Evolutionary conservation across 768 basidiomycete genomes (phyloP).

Genomic region (Tricholoma saponaceum): DNA sequence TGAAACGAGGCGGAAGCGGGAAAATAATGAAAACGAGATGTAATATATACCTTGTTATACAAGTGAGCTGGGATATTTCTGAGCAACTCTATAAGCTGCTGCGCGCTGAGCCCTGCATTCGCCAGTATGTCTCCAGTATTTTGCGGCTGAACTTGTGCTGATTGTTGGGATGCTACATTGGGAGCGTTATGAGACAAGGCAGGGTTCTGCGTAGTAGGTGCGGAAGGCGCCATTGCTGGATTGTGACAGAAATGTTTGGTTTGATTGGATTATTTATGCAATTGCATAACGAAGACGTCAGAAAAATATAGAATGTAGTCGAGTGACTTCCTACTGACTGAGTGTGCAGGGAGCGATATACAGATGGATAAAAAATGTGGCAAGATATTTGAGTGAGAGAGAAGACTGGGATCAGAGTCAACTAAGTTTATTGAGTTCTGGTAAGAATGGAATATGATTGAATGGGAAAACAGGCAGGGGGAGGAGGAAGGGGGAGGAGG

Average conservation of each 20-base stretch:
- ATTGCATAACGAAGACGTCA: background rate
- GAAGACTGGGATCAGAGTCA: background rate
- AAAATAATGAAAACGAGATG: background rate
- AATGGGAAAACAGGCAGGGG: background rate
- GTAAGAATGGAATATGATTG: background rate
- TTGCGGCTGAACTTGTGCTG: conserved; percentile 22
- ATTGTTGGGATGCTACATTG: conserved; percentile 23
- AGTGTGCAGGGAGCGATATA: background rate
- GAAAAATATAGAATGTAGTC: background rate
- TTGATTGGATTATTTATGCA: background rate
- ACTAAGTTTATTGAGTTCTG: background rate
- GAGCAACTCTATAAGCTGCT: conserved; percentile 57
- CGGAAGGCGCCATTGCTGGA: conserved; percentile 32
- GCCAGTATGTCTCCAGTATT: conserved; percentile 21
- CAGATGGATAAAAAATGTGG: background rate
- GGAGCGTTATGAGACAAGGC: conserved; percentile 31
- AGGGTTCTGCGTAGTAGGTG: conserved; percentile 35
- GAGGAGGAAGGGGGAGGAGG: conserved; percentile 3
- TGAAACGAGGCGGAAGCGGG: conserved; percentile 5
- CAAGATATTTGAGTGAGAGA: background rate
- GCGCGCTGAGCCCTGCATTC: conserved; percentile 39
- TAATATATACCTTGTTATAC: conserved; percentile 50
- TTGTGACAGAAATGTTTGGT: background rate
- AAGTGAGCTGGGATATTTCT: conserved; percentile 46
- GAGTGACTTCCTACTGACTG: background rate